Evolutionary conservation across 2,329 filamentous ascomycete genomes (phyloP).

Genomic region (Hymenoscyphus linearis): DNA sequence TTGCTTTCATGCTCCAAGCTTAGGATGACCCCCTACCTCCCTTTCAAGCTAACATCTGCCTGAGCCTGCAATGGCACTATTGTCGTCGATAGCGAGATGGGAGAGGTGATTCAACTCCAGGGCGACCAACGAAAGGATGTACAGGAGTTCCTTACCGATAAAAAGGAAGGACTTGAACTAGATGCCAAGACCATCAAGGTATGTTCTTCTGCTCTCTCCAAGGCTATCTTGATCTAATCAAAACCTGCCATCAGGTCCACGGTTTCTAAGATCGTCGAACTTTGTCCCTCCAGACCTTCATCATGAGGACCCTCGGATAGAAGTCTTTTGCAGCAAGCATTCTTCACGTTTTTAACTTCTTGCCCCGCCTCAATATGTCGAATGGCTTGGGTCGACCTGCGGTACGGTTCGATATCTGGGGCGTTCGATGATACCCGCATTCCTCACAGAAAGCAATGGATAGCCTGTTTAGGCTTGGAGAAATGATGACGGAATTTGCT

Average conservation of each 20-base stretch:
- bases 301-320: constrained; percentile 30
- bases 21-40: background rate
- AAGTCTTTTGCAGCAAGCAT: constrained; percentile 23
- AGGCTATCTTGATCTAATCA: constrained; percentile 4
- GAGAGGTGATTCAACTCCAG: constrained; percentile 99
- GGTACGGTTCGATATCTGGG: constrained; percentile 28
- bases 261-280: constrained; percentile 52
- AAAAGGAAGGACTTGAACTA: constrained; percentile 89
- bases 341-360: constrained; percentile 24
- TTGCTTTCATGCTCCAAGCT: background rate
- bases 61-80: constrained; percentile 99
- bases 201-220: constrained; percentile 15
- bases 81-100: constrained; percentile 92
- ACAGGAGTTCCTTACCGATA: constrained; percentile 93
- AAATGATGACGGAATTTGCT: constrained; percentile 13
- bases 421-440: constrained; percentile 34
- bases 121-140: constrained; percentile 99
- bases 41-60: constrained; percentile 3
- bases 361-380: constrained; percentile 24
- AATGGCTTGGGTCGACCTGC: constrained; percentile 26
- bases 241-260: constrained; percentile 45
- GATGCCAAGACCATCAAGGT: constrained; percentile 98
- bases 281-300: constrained; percentile 29
- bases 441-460: constrained; percentile 30
- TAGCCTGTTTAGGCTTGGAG: constrained; percentile 19